Evolutionary conservation across 306 rosid genomes (phyloP).

Genomic region (barrel medic (Medicago truncatula)): DNA sequence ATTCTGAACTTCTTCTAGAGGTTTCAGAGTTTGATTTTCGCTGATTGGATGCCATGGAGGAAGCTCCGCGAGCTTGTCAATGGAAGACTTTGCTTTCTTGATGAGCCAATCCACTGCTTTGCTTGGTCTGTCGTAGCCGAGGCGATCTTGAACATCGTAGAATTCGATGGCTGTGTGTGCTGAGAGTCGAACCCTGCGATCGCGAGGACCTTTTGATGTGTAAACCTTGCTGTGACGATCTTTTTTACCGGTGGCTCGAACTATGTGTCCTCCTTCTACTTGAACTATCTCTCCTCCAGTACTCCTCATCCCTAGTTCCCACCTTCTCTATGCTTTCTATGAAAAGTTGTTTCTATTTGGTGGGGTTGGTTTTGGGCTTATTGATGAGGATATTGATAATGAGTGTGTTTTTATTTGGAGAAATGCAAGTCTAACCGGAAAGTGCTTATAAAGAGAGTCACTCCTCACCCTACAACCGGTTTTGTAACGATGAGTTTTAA

Average conservation of each 20-base stretch:
- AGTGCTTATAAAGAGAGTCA: not conserved
- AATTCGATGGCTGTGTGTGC: constrained; percentile 90
- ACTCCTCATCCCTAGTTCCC: constrained; percentile 58
- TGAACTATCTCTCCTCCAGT: constrained; percentile 62
- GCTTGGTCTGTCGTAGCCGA: constrained; percentile 86
- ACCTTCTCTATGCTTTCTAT: constrained; percentile 31
- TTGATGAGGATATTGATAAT: constrained; percentile 12
- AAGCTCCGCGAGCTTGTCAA: constrained; percentile 74
- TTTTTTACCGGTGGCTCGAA: constrained; percentile 68
- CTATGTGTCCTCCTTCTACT: constrained; percentile 88
- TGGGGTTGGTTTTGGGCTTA: constrained; percentile 6
- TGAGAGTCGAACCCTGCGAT: constrained; percentile 71
- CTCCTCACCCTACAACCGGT: too few species aligned
- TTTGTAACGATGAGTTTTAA: too few species aligned
- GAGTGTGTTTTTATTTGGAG: constrained; percentile 1
- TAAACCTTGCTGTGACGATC: constrained; percentile 84
- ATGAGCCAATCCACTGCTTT: constrained; percentile 96
- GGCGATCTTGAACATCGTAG: constrained; percentile 88
- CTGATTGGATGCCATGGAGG: constrained; percentile 64
- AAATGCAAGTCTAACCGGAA: not conserved
- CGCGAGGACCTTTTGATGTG: constrained; percentile 81
- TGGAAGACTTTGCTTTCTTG: constrained; percentile 72
- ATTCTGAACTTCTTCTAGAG: constrained; percentile 31
- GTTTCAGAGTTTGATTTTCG: not conserved
- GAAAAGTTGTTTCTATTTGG: constrained; percentile 32